Evolutionary conservation across 805 yeast genomes (phyloP), one percentile per base, ranked within the genome.

Genomic region (Monosporozyma aerobia): DNA sequence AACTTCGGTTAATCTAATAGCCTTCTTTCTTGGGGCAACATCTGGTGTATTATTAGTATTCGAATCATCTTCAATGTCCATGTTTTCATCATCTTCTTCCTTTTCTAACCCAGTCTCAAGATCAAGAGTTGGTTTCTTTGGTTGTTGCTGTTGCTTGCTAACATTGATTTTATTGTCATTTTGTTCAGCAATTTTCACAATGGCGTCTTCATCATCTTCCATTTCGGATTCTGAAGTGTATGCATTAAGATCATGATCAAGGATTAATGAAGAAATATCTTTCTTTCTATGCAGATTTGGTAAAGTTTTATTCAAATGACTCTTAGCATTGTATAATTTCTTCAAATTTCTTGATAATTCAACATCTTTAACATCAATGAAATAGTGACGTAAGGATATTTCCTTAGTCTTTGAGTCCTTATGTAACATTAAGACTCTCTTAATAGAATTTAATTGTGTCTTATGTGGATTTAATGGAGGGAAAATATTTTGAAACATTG

Each of bases 171-270:
- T 64, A 49, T 51, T 65, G 43, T 53, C 54, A 33, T 64, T 67
- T 9, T 58, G 70, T 60, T 61, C 68, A 44, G 60, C 58, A 25
- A 85, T 75, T 58, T 82, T 88, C 32, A 88, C 92, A 51, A 85
- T 77, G 58, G 90, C 97, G 54, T 90, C 96, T 63, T 94, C 98
- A 58, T 90, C 97, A 55, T 90, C 97, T 63, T 94, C 98, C 45
- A 90, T 82, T 73, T 92, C 99, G 3, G 95, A 85, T 62, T 92
- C 99, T 47, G 94, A 83, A 1, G 97, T 88, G 64, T 83, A 81
- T 10, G 77, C 78, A 37, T 85, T 88, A 39, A 82, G 81, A 25
- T 90, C 83, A 63, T 87, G 87, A 64, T 90, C 97, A 52, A 89
- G 74, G 51, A 92, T 75, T 57, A 86, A 78, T 60, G 92, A 96